These are phyloP conservation scores for Solanum etuberosum DNA, from an alignment of 257 asterid species.

Conservation along the genomic window DNA sequence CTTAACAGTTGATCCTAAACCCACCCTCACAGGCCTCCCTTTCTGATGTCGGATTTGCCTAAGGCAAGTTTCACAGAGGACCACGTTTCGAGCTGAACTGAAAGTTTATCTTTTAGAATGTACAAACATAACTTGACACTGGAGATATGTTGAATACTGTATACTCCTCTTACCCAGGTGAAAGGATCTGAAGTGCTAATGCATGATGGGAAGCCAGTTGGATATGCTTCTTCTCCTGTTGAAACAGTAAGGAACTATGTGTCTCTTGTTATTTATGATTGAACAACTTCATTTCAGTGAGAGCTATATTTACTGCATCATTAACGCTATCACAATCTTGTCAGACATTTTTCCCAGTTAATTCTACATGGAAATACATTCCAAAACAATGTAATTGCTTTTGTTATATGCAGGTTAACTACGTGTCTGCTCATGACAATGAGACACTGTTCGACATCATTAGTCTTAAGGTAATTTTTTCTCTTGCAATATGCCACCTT, in stretches of 20 bases:
- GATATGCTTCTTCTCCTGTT: constrained; percentile 59
- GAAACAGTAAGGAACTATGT: constrained; percentile 60
- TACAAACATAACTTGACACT: neutral
- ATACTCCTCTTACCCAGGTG: constrained; percentile 33
- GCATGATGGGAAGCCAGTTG: constrained; percentile 68
- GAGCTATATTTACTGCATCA: neutral
- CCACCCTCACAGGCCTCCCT: neutral
- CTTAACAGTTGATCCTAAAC: neutral
- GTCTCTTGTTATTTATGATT: neutral
- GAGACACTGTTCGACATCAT: constrained; percentile 85
- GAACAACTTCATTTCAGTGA: neutral
- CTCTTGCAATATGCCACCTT: neutral
- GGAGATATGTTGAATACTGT: neutral
- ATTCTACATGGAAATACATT: neutral
- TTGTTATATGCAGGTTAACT: constrained; percentile 55
- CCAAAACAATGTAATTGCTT: neutral
- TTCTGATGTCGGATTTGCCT: neutral
- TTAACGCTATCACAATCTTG: neutral
- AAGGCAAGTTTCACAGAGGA: neutral
- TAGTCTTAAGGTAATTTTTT: constrained; percentile 61
- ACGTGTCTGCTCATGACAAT: constrained; percentile 95
- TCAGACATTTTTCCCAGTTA: neutral
- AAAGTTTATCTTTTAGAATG: neutral
- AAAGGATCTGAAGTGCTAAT: constrained; percentile 70
- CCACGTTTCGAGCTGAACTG: neutral